Evolutionary conservation across 163 green algal species (phyloP).

Genomic region (Chlorella variabilis): DNA sequence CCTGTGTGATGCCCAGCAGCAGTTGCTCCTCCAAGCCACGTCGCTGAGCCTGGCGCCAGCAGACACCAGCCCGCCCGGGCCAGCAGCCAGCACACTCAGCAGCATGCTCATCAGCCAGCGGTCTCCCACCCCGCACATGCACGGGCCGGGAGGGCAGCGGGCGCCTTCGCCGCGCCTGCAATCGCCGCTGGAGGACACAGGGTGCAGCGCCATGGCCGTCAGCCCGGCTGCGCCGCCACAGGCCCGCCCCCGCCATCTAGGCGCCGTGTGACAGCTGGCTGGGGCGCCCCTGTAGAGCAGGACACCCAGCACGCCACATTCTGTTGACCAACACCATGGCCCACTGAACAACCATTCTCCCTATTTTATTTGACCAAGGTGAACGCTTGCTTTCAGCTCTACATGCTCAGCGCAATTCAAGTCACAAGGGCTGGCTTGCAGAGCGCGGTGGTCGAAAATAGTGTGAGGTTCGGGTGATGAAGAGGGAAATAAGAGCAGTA

Average conservation of each 20-base stretch:
- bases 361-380: too few relatives aligned
- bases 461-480: too few relatives aligned
- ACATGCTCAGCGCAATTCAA: too few relatives aligned
- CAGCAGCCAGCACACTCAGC: background rate
- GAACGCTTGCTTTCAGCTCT: too few relatives aligned
- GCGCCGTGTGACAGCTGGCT: too few relatives aligned
- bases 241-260: background rate
- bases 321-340: too few relatives aligned
- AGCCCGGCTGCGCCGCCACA: constrained; percentile 7
- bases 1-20: background rate
- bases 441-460: too few relatives aligned
- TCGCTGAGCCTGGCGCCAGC: background rate
- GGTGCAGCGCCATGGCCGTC: background rate
- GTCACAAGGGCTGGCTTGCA: too few relatives aligned
- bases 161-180: background rate
- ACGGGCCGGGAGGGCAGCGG: background rate
- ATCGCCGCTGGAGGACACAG: background rate
- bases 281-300: too few relatives aligned
- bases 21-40: background rate
- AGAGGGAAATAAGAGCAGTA: too few relatives aligned
- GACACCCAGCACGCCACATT: too few relatives aligned
- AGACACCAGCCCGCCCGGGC: background rate
- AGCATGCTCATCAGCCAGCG: background rate
- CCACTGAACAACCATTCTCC: too few relatives aligned
- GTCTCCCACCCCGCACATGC: background rate